phyloP scores from a whole-genome alignment of 2,329 filamentous ascomycete species.

The Arthroderma uncinatum region DNA sequence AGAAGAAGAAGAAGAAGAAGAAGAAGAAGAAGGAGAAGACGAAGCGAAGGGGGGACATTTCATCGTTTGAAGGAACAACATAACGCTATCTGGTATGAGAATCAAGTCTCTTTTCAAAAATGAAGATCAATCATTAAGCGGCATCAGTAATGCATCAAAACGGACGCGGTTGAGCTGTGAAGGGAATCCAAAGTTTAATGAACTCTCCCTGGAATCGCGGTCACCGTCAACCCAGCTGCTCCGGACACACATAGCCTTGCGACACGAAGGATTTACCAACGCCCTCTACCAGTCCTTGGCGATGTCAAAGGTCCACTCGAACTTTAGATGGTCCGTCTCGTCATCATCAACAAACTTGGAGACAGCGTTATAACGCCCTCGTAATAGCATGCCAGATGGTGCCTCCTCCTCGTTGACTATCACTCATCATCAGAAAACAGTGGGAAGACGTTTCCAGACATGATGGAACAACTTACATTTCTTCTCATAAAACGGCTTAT shows the following conservation, averaged over 20 bases:
- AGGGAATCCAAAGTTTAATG: neutral
- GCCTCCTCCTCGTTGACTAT: constrained; percentile 84
- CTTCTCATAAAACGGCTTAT: constrained; percentile 77
- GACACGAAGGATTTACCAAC: neutral
- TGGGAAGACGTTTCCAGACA: constrained; percentile 2
- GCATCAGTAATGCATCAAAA: constrained; percentile 1
- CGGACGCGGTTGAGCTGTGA: neutral
- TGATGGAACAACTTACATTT: constrained; percentile 55
- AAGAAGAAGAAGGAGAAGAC: neutral
- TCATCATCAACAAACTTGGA: constrained; percentile 95
- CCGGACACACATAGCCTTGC: neutral
- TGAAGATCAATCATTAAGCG: neutral
- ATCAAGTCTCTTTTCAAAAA: neutral
- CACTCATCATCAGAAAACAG: neutral
- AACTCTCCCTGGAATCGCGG: neutral
- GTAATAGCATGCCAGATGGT: constrained; percentile 77
- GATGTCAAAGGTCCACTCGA: constrained; percentile 95
- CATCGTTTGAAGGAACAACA: neutral
- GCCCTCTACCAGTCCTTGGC: constrained; percentile 69
- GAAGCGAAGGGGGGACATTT: constrained; percentile 5
- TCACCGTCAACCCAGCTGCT: neutral
- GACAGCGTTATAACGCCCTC: constrained; percentile 78
- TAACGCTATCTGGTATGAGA: neutral
- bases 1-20: neutral
- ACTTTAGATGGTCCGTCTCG: constrained; percentile 76